These are phyloP conservation scores for Penicillium odoratum DNA, from an alignment of 495 filamentous ascomycete species.

Conservation along the genomic window DNA sequence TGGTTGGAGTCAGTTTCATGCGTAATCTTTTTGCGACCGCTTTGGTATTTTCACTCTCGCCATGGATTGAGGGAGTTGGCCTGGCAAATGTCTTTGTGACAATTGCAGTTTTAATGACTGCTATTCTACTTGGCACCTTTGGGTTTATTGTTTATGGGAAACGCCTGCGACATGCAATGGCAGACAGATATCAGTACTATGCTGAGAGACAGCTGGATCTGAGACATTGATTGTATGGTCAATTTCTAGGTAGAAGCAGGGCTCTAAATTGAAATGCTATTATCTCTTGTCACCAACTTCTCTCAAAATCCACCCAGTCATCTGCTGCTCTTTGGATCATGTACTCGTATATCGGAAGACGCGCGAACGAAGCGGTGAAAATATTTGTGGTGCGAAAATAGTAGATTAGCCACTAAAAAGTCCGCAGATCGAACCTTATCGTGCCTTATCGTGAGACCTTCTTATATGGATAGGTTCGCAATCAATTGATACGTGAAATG, in stretches of 20 bases:
- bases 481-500: no score
- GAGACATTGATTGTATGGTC: not conserved
- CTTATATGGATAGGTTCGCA: no score
- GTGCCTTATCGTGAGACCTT: no score
- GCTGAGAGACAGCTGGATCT: not conserved
- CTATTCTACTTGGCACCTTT: conserved; percentile 17
- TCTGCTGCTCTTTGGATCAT: no score
- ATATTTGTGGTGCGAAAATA: no score
- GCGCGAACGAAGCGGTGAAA: no score
- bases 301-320: not conserved
- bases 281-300: not conserved
- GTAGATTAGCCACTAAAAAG: no score
- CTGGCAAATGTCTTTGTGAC: conserved; percentile 21
- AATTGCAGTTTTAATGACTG: conserved; percentile 15
- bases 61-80: conserved; percentile 29
- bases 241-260: not conserved
- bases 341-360: no score
- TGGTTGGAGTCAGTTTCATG: conserved; percentile 33
- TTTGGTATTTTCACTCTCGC: conserved; percentile 33
- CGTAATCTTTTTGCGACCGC: conserved; percentile 30
- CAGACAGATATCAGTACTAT: not conserved
- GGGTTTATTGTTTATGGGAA: conserved; percentile 25
- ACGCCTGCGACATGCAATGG: conserved; percentile 4
- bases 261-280: no score
- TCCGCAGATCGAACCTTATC: no score